Evolutionary conservation across 2,329 filamentous ascomycete genomes (phyloP).

Genomic region (Botrytis tulipae): DNA sequence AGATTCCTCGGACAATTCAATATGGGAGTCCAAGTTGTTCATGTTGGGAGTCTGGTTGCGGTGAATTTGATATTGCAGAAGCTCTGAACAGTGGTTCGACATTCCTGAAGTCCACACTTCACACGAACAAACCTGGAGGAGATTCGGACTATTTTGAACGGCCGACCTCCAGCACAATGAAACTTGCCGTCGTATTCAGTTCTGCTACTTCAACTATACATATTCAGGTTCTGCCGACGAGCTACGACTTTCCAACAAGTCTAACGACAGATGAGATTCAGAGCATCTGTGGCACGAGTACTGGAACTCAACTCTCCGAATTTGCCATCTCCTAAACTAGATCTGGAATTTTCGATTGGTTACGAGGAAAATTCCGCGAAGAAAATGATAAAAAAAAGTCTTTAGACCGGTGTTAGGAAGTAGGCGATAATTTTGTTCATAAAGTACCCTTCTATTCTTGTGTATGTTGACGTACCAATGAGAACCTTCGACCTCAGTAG

Average conservation of each 20-base stretch:
- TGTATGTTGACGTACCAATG: constrained; percentile 1
- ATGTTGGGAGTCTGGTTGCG: constrained; percentile 70
- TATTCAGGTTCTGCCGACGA: constrained; percentile 46
- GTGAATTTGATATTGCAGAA: constrained; percentile 75
- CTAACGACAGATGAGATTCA: constrained; percentile 15
- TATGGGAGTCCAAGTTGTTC: constrained; percentile 64
- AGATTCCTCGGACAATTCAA: constrained; percentile 68
- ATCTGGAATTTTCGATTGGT: background rate
- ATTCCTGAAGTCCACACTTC: constrained; percentile 69
- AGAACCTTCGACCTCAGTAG: background rate
- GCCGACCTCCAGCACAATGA: constrained; percentile 58
- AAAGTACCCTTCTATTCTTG: background rate
- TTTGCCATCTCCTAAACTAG: background rate
- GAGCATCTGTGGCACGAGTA: background rate
- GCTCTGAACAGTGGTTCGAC: constrained; percentile 63
- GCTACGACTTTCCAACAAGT: constrained; percentile 20
- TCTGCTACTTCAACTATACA: constrained; percentile 50
- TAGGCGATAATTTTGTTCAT: constrained; percentile 1
- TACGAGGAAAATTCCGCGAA: background rate
- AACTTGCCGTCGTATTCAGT: constrained; percentile 62
- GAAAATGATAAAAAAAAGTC: background rate
- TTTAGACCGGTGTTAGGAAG: background rate
- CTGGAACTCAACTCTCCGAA: background rate
- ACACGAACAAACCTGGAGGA: constrained; percentile 61
- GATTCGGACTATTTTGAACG: constrained; percentile 71